Base-by-base conservation (phyloP, 306 rosid species). In the Cicer cuneatum region DNA sequence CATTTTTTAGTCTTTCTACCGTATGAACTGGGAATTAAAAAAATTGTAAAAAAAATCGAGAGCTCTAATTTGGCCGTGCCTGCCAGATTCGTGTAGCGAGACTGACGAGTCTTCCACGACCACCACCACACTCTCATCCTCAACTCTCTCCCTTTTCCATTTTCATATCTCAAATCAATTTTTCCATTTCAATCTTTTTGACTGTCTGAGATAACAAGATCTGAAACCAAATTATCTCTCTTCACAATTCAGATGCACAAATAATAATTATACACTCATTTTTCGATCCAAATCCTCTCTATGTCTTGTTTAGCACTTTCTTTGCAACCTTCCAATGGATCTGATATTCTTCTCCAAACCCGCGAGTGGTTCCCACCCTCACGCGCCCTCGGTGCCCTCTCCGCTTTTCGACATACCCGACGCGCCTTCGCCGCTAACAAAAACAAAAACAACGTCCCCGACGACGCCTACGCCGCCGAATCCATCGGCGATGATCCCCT, bases 301-400 rank as follows among this genome's bases (percentile, higher is more conserved):
- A 89, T 90, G 98, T 89, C 98, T 51, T 92, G 98, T 84, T 81
- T 93, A 71, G 94, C 98, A 41, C 90, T 93, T 13, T 89, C 98
- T 45, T 83, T 93, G 5, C 98, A 93, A 82, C 98, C 96, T 13
- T 75, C 93, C 8, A 75, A 89, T 86, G 98, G 87, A 81, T 87
- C 96, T 72, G 98, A 93, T 63, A 90, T 93, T 73, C 90, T 93
- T 1, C 96, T 81, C 40, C 98, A 93, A 83, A 93, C 98, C 19
- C 95, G 91, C n/a, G 96, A 89, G 75, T 93, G 98, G 95, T 93
- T 93, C 83, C 95, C 96, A 6, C 96, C 98, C 8, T 86, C 98
- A 37, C 87, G 94, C 37, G 96, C 98, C 74, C 94, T 93, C 53
- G 95, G 88, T 14, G 95, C 96, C 37, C 91, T 93, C 78, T 87